phyloP scores from a whole-genome alignment of 495 filamentous ascomycete species.

The Penicillium steckii region DNA sequence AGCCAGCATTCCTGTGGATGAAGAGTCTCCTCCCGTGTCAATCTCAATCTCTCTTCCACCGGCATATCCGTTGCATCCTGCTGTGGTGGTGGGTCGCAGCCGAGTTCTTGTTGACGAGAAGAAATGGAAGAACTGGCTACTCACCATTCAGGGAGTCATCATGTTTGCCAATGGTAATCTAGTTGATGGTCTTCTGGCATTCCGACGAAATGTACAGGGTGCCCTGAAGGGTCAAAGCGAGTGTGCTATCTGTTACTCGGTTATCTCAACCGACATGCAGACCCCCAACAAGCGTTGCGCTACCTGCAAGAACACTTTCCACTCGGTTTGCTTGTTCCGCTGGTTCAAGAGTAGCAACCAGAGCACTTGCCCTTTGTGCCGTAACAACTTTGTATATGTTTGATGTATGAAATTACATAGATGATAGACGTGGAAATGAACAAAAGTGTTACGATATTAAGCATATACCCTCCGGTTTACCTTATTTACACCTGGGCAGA shows the following conservation, averaged over 20 bases:
- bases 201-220: constrained; percentile 78
- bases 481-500: too few species aligned
- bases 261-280: constrained; percentile 81
- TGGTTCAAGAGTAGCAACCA: constrained; percentile 95
- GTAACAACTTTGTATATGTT: constrained; percentile 76
- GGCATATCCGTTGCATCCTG: constrained; percentile 75
- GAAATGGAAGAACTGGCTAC: constrained; percentile 85
- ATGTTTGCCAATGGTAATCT: constrained; percentile 84
- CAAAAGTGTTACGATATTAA: neutral
- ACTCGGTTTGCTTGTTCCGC: constrained; percentile 83
- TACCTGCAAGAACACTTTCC: constrained; percentile 94
- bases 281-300: constrained; percentile 87
- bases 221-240: constrained; percentile 91
- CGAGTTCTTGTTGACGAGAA: constrained; percentile 83
- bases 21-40: constrained; percentile 73
- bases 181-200: constrained; percentile 79
- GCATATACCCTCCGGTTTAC: neutral
- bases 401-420: constrained; percentile 11
- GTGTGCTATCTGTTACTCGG: constrained; percentile 95
- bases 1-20: constrained; percentile 83
- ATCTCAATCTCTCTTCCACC: constrained; percentile 76
- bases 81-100: constrained; percentile 72
- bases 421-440: constrained; percentile 3
- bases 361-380: constrained; percentile 85
- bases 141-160: constrained; percentile 86